Base-by-base conservation (phyloP, 306 rosid genomes). In the Herpetospermum pedunculosum region DNA sequence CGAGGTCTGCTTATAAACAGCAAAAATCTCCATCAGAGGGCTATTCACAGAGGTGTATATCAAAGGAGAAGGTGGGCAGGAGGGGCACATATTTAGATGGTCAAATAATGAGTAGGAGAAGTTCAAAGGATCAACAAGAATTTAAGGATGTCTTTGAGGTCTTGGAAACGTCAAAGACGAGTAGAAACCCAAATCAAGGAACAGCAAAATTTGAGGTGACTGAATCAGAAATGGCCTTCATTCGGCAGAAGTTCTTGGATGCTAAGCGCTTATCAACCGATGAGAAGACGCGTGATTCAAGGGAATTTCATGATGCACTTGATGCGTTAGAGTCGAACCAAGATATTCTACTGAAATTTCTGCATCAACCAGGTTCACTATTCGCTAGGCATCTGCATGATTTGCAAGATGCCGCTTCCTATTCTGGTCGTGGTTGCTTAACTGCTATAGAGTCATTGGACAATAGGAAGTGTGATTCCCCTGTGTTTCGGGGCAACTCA, bases 101-200 rank as follows among this genome's bases (percentile, higher is more conserved):
- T 29, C 83, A 75, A 8, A 83, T 87, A 8, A 83, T 87, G 0
- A 87, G 90, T 64, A 85, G 89, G 80, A 85, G 83, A 71, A 82
- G 80, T 79, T 85, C 91, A 48, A 91, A 83, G 82, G 95, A 84
- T 50, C 88, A 87, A 69, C 91, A 88, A 57, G 95, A 89, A 76
- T 94, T 88, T 82, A 94, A 91, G 85, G 99, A 94, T 83, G 99
- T 94, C 65, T 91, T 81, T 81, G 99, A 94, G 87, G 99, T 94
- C 47, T 78, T 83, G 0, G 98, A 93, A 79, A 80, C 88, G 32
- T 84, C 92, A 34, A 90, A 82, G 79, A 81, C 78, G 68, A 54
- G 81, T 18, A 81, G 84, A 81, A 82, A 82, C 80, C 80, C 92
- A 16, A 75, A 78, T 0, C 87, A 79, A 40, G 75, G 60, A 68